Base-by-base conservation (phyloP, 129 eudicot genomes). In the Lactuca sativa region DNA sequence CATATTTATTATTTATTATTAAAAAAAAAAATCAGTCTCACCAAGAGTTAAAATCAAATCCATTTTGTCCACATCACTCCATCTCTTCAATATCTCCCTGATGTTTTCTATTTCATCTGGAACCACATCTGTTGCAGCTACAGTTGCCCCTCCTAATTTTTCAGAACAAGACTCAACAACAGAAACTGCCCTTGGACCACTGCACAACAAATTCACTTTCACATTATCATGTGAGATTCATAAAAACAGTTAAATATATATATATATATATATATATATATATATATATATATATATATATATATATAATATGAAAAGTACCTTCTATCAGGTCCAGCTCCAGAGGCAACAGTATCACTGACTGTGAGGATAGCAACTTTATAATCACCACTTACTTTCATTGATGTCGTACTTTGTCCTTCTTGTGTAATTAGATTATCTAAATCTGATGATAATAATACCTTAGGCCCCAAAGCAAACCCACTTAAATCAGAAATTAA, bases 41-140 rank as follows among this genome's bases (percentile, higher is more conserved):
- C 98, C 98, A n/a, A 92, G 96, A 25, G 98, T 92, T 47, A 92
- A 81, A 73, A 92, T 86, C 68, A 92, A 84, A 86, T 92, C 98
- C 78, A 92, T 78, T 47, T 86, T 81, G 63, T 89, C 96, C 34
- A 86, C 80, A 76, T 92, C 98, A 80, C 96, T 86, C 98, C 98
- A 92, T 79, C 69, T 84, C 82, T 66, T 75, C 48, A 92, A 58
- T 64, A 81, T 66, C 55, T 81, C 96, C 80, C 76, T 89, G 59
- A 92, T 92, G 72, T 77, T 71, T 7, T 79, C 82, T 64, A 89
- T 80, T 15, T 92, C 98, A 58, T 92, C 98, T 5, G 96, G 74
- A 72, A 92, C 98, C 84, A 89, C 95, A 79, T 89, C 87, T 36
- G 96, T 92, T 37, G 87, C 89, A 66, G 83, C 92, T 43, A 92